Evolutionary conservation across 2,329 filamentous ascomycete species (phyloP), one percentile per base, ranked within the genome.

Genomic region (Hypoxylon sp.): DNA sequence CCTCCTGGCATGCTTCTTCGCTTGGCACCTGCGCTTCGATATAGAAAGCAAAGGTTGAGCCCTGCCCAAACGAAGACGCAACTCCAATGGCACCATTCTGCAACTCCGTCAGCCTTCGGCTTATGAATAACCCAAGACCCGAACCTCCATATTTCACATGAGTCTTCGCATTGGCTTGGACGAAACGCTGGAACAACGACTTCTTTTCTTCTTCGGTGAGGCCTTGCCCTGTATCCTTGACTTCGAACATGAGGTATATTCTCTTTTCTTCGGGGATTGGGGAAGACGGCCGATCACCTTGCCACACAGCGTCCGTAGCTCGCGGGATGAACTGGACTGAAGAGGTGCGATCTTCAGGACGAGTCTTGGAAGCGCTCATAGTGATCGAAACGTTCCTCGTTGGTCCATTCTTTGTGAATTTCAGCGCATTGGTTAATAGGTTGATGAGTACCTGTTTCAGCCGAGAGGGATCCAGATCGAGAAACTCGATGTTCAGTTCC

Each of bases 31-130:
- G 64, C 11, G 70, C 68, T 26, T 89, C 89, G 75, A 93, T 85
- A 73, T 92, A 93, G 74, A 93, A 93, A 18, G 86, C 88, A 76
- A 93, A 93, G 0, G 87, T 91, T 75, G 88, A 91, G 24, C 91
- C 91, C 42, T 86, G 81, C 9, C 88, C 90, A 51, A 86, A 83
- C 58, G 85, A 80, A 0, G 89, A 91, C 1, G 85, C 82, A 3
- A 93, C 89, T 3, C 90, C 90, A 61, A 93, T 92, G 71, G 92
- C 89, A 1, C 91, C 91, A 20, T 90, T 90, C 76, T 93, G 91
- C 64, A 93, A 81, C 73, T 93, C 90, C 0, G 89, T 91, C 54
- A 93, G 79, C 72, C 91, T 90, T 22, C 90, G 84, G 7, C 87
- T 91, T 73, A 93, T 93, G 79, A 93, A 93, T 1, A 93, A 80